Conservation (phyloP, 192 early-diverging fungal species). For the Backusella morwellensis region DNA sequence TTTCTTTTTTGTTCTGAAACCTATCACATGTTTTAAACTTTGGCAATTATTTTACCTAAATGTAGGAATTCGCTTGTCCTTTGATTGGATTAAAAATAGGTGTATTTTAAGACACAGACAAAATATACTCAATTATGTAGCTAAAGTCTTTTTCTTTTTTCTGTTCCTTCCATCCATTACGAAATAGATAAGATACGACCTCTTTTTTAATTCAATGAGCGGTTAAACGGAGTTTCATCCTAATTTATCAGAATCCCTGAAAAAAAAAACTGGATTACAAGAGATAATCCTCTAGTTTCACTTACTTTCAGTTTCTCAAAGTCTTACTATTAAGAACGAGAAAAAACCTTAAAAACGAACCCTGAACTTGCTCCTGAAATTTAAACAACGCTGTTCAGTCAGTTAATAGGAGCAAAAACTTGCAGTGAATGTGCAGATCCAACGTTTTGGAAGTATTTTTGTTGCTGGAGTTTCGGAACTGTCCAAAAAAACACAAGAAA, state of each 20-base stretch:
- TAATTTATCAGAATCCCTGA: not conserved
- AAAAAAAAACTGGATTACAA: not conserved
- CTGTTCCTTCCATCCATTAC: not conserved
- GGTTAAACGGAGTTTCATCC: not conserved
- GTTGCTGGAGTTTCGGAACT: not conserved
- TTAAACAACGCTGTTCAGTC: not conserved
- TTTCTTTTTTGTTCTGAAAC: not conserved
- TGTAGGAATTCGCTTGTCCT: not conserved
- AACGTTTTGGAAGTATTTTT: not conserved
- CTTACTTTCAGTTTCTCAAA: not conserved
- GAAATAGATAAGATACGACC: constrained; percentile 1
- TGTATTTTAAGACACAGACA: not conserved
- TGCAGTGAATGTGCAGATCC: not conserved
- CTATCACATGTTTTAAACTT: not conserved
- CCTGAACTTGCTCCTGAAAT: not conserved
- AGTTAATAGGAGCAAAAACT: not conserved
- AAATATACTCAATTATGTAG: not conserved
- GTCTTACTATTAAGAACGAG: not conserved
- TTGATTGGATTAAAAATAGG: not conserved
- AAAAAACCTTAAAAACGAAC: not conserved
- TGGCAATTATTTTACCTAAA: not conserved
- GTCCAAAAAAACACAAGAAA: not conserved
- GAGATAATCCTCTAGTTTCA: not conserved
- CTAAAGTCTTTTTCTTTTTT: not conserved
- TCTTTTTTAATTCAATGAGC: not conserved